Conservation (phyloP, 441 rosid genomes). For the Capsella rubella region DNA sequence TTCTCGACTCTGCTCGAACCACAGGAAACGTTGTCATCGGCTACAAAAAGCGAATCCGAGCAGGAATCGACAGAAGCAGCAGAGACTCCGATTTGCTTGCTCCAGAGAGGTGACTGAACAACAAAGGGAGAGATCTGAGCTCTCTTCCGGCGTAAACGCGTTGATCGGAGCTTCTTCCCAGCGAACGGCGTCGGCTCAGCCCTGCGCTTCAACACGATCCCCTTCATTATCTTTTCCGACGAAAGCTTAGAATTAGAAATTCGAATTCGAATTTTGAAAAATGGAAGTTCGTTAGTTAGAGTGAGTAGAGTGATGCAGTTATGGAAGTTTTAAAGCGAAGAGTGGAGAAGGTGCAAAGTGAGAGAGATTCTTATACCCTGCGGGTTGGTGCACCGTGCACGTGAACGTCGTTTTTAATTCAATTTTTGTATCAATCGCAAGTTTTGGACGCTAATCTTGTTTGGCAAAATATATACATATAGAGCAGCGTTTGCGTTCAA, state of each 20-base stretch:
- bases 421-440: neutral
- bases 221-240: slow-evolving; percentile 41
- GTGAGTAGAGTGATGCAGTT: slow-evolving; percentile 47
- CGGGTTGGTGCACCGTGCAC: slow-evolving; percentile 51
- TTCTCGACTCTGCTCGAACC: slow-evolving; percentile 55
- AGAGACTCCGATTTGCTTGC: slow-evolving; percentile 37
- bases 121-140: slow-evolving; percentile 56
- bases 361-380: slow-evolving; percentile 39
- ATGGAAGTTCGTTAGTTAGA: slow-evolving; percentile 33
- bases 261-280: slow-evolving; percentile 37
- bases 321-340: slow-evolving; percentile 48
- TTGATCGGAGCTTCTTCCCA: slow-evolving; percentile 70
- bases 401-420: slow-evolving; percentile 31
- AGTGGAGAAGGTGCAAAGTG: slow-evolving; percentile 18
- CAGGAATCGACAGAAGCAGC: slow-evolving; percentile 49
- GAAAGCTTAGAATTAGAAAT: slow-evolving; percentile 31
- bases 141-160: slow-evolving; percentile 57
- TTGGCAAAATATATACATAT: neutral
- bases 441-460: slow-evolving; percentile 11
- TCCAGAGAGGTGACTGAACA: slow-evolving; percentile 25
- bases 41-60: slow-evolving; percentile 45
- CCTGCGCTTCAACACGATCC: slow-evolving; percentile 45
- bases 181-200: slow-evolving; percentile 41
- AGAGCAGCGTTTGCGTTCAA: slow-evolving; percentile 34
- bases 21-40: slow-evolving; percentile 57